Evolutionary conservation across 1,139 yeast species (phyloP).

Genomic region (Geotrichum carabidarum): DNA sequence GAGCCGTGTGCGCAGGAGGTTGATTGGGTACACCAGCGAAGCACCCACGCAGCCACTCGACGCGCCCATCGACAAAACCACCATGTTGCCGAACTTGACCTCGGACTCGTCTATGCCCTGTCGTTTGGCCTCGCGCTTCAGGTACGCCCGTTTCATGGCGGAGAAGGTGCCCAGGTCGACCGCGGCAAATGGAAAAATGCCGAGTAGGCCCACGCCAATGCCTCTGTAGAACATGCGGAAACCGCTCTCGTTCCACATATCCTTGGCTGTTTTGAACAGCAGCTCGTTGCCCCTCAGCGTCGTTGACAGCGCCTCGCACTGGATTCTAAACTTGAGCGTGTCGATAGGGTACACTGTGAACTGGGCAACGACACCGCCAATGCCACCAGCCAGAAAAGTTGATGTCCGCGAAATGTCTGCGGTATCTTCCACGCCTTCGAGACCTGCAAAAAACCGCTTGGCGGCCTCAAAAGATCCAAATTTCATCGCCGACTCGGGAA

Average conservation of each 20-base stretch:
- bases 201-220: slow-evolving; percentile 77
- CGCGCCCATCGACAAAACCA: slow-evolving; percentile 88
- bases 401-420: slow-evolving; percentile 67
- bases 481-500: slow-evolving; percentile 96
- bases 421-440: slow-evolving; percentile 75
- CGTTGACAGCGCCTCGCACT: slow-evolving; percentile 38
- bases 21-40: slow-evolving; percentile 87
- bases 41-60: slow-evolving; percentile 95
- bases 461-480: slow-evolving; percentile 93
- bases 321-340: slow-evolving; percentile 69
- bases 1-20: slow-evolving; percentile 80
- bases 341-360: slow-evolving; percentile 94
- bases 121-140: slow-evolving; percentile 55
- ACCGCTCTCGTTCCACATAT: slow-evolving; percentile 80
- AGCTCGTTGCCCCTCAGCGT: slow-evolving; percentile 54
- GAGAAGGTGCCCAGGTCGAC: slow-evolving; percentile 90
- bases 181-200: slow-evolving; percentile 97
- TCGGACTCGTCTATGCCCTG: slow-evolving; percentile 46
- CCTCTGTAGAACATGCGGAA: slow-evolving; percentile 77
- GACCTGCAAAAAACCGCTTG: slow-evolving; percentile 63
- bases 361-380: slow-evolving; percentile 93
- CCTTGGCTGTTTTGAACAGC: slow-evolving; percentile 61
- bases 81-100: slow-evolving; percentile 68
- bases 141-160: slow-evolving; percentile 72
- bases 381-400: slow-evolving; percentile 88